Evolutionary conservation across 2,329 filamentous ascomycete genomes (phyloP), one percentile per base, ranked within the genome.

Genomic region (Aspergillus brunneoviolaceus): DNA sequence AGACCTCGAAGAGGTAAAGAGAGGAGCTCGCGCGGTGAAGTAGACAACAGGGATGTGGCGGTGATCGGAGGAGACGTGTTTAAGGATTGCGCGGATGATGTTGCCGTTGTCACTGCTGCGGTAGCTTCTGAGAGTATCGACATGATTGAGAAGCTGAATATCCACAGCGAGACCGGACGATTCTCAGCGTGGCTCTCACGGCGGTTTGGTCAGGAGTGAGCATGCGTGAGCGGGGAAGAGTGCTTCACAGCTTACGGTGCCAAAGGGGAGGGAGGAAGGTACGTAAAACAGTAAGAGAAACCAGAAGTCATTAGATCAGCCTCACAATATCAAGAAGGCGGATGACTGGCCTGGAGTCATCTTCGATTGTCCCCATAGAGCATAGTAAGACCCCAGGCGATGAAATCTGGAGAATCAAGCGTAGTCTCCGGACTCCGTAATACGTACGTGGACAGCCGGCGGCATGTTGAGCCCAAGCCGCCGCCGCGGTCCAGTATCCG

Each of bases 1-100:
- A 77, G 63, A 54, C 71, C 68, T 49, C 75, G 76, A 55, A 78
- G 64, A 16, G 76, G 76, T 52, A 74, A 65, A 27, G 71, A 69
- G 42, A 77, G 63, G 19, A 77, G 58, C 25, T 74, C 71, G 58
- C 70, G 70, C 11, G 70, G 63, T 21, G 70, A 70, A 19, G 70
- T 66, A 12, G 72, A 66, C 25, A 70, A 51, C 31, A 70, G 57
- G 47, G 69, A 70, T 31, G 51, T 51, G 49, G 60, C 52, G 49
- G 68, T 49, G 25, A 65, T 56, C 16, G 51, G 16, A 51, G 65
- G 65, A 11, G 66, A 58, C 21, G 67, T 64, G n/a, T 67, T 70
- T 10, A 72, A 54, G 12, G 63, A 60, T 29, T 70, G 65, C 3
- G 63, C 51, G 2, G 69, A 51, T 14, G 69, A 54, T 29, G 63